phyloP scores from a whole-genome alignment of 2,329 filamentous ascomycete species.

The Colletotrichum musicola region DNA sequence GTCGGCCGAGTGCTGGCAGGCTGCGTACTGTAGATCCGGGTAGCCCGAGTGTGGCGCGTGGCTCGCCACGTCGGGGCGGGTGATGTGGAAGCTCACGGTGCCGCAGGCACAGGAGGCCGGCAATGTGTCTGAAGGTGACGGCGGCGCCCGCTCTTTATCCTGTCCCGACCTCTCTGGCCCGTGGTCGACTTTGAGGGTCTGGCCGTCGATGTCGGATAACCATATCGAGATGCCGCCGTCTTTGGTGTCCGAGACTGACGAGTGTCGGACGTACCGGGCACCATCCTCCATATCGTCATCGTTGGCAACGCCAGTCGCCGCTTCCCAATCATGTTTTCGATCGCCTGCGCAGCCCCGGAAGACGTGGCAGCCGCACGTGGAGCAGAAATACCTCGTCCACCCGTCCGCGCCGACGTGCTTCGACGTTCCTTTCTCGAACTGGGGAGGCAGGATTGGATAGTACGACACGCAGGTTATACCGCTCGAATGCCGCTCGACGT shows the following conservation, averaged over 20 bases:
- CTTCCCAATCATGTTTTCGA: conserved; percentile 45
- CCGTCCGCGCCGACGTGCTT: conserved; percentile 13
- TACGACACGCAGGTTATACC: conserved; percentile 56
- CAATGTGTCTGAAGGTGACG: conserved; percentile 27
- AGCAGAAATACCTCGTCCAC: conserved; percentile 53
- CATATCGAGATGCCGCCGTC: conserved; percentile 55
- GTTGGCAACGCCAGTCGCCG: conserved; percentile 51
- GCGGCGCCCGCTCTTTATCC: neutral
- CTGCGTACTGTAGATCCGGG: conserved; percentile 55
- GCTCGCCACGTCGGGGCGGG: conserved; percentile 64
- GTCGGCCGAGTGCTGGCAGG: neutral
- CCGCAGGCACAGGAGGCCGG: conserved; percentile 46
- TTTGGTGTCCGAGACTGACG: conserved; percentile 46
- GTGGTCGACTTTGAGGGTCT: neutral
- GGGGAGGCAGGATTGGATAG: conserved; percentile 43
- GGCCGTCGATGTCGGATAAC: conserved; percentile 25
- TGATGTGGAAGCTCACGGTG: conserved; percentile 66
- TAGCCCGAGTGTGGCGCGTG: conserved; percentile 59
- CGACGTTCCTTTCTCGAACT: conserved; percentile 31
- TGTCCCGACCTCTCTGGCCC: too few relatives aligned
- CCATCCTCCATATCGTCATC: neutral
- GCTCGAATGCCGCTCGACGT: conserved; percentile 47
- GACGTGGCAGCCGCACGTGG: conserved; percentile 57
- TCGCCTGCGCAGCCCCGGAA: conserved; percentile 44
- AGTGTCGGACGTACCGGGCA: conserved; percentile 37